These are phyloP conservation scores for Vaccinium darrowii DNA, from an alignment of 148 eudicot species.

Conservation along the genomic window DNA sequence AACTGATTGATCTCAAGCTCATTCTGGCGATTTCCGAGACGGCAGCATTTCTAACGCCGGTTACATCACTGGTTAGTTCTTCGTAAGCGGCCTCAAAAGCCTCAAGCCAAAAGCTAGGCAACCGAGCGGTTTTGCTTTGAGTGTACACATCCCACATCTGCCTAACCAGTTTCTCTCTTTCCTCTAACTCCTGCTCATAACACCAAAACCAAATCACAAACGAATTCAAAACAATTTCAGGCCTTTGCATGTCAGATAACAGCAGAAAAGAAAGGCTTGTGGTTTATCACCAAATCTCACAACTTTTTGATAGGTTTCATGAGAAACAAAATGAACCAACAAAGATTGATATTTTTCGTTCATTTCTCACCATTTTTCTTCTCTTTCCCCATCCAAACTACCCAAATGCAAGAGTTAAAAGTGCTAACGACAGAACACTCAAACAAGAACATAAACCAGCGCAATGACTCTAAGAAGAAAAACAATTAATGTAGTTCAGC, in stretches of 20 bases:
- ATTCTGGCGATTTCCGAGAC: conserved; percentile 51
- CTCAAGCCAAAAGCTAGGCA: conserved; percentile 53
- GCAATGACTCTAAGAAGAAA: not conserved
- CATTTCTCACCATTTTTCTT: no score
- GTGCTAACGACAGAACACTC: not conserved
- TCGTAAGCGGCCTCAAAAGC: conserved; percentile 65
- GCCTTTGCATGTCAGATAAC: not conserved
- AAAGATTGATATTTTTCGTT: no score
- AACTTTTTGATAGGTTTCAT: no score
- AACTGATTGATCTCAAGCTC: conserved; percentile 31
- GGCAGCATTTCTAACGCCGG: conserved; percentile 34
- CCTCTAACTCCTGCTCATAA: conserved; percentile 48
- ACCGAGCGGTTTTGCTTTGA: conserved; percentile 31
- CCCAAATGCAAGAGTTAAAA: not conserved
- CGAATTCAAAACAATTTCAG: not conserved
- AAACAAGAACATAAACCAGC: not conserved
- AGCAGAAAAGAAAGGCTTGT: no score
- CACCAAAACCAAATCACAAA: not conserved
- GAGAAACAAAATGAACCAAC: no score
- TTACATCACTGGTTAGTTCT: conserved; percentile 40
- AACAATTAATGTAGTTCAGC: not conserved
- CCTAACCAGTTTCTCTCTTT: conserved; percentile 52
- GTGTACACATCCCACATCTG: conserved; percentile 56
- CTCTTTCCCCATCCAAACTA: not conserved
- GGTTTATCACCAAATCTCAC: no score